These are phyloP conservation scores for Crithidia expoeki DNA, from an alignment of 208 protist species.

Conservation along the genomic window DNA sequence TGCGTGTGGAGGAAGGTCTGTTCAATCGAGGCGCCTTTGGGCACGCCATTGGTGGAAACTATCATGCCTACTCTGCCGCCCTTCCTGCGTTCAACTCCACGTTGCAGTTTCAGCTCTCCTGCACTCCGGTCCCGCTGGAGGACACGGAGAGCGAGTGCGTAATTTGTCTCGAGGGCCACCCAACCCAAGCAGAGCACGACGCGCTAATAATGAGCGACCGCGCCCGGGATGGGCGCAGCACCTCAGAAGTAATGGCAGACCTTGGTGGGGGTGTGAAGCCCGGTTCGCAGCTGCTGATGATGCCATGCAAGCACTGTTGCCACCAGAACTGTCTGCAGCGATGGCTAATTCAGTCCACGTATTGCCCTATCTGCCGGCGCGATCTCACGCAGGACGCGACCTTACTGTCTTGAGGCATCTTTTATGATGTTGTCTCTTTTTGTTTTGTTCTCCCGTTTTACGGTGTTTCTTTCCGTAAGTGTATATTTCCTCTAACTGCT, in stretches of 20 bases:
- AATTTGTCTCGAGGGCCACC: constrained; percentile 32
- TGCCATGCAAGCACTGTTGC: constrained; percentile 63
- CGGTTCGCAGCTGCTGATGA: constrained; percentile 52
- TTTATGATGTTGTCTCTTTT: constrained; percentile 13
- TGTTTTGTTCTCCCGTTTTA: neutral
- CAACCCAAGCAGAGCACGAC: neutral
- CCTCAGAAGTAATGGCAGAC: neutral
- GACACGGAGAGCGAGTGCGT: constrained; percentile 34
- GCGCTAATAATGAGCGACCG: neutral
- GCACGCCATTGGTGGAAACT: neutral
- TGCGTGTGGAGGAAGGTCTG: neutral
- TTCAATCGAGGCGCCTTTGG: neutral
- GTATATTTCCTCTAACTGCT: neutral
- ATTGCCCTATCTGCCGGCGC: constrained; percentile 65
- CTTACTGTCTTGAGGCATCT: neutral
- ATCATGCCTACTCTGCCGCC: constrained; percentile 1
- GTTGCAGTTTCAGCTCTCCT: constrained; percentile 24
- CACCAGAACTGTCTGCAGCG: constrained; percentile 76
- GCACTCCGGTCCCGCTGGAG: constrained; percentile 30
- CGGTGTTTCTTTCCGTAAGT: neutral
- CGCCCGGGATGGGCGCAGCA: neutral
- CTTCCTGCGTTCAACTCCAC: neutral
- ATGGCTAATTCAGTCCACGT: constrained; percentile 58
- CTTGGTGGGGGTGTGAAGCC: constrained; percentile 33
- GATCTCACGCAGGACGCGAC: constrained; percentile 37